Percentiles rank a stretch among this genome's conserved stretches.
Evolutionary conservation across 2,329 filamentous ascomycete genomes (phyloP).

Genomic region (Clarireedia homoeocarpa): DNA sequence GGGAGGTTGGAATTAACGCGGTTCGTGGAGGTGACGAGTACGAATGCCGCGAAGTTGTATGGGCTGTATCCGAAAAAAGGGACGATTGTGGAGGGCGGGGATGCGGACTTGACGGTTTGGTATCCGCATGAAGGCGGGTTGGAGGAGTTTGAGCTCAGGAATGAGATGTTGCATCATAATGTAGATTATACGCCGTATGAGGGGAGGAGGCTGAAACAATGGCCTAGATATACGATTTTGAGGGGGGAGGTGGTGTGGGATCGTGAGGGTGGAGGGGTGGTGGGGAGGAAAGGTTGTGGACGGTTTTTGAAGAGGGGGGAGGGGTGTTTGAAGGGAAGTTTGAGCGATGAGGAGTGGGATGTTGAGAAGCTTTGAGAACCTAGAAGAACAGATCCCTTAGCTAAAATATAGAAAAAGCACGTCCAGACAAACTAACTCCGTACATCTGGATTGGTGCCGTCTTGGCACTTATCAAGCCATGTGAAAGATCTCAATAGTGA

Average conservation of each 20-base stretch:
- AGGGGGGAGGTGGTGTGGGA: slow-evolving; percentile 52
- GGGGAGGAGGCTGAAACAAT: slow-evolving; percentile 46
- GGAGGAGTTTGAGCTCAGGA: slow-evolving; percentile 38
- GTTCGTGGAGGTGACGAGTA: slow-evolving; percentile 47
- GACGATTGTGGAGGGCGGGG: slow-evolving; percentile 39
- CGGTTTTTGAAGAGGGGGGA: slow-evolving; percentile 39
- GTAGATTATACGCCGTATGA: slow-evolving; percentile 58
- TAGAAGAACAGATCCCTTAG: too few species aligned
- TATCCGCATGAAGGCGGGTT: slow-evolving; percentile 36
- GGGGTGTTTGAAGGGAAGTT: slow-evolving; percentile 30
- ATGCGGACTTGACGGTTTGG: slow-evolving; percentile 52
- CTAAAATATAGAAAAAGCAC: too few species aligned
- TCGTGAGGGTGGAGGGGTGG: slow-evolving; percentile 41
- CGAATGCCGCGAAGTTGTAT: slow-evolving; percentile 51
- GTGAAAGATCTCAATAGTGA: too few species aligned
- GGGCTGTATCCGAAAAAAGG: slow-evolving; percentile 46
- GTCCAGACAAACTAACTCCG: too few species aligned
- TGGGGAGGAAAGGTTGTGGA: slow-evolving; percentile 41
- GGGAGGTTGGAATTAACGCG: slow-evolving; percentile 36
- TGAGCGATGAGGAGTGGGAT: slow-evolving; percentile 26
- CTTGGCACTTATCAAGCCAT: too few species aligned
- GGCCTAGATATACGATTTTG: slow-evolving; percentile 54
- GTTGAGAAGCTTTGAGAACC: slow-evolving; percentile 20
- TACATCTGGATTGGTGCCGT: too few species aligned
- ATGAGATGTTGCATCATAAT: slow-evolving; percentile 50